A percentile compares a stretch with the other conserved stretches of the same genome.
These are phyloP conservation scores for Polygonum aviculare DNA, from an alignment of 148 eudicot genomes.

Conservation along the genomic window DNA sequence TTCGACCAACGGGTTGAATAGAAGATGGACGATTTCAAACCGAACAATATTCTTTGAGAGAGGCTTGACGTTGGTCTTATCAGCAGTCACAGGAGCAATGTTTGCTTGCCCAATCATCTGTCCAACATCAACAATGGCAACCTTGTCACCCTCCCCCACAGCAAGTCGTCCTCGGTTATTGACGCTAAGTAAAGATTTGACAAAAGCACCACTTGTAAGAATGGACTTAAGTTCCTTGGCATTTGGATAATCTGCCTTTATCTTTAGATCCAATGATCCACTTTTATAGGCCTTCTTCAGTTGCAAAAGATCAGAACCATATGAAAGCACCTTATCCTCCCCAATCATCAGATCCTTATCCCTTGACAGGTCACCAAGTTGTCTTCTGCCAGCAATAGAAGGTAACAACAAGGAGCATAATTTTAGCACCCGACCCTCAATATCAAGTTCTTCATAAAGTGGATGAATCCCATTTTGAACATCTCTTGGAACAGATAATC, in stretches of 20 bases:
- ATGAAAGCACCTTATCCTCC: conserved; percentile 56
- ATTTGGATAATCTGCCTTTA: conserved; percentile 94
- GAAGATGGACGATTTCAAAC: conserved; percentile 94
- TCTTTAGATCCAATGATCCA: conserved; percentile 90
- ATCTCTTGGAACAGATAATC: conserved; percentile 63
- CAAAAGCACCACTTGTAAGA: conserved; percentile 82
- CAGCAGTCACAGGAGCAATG: conserved; percentile 89
- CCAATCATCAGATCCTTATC: conserved; percentile 53
- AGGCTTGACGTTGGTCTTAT: conserved; percentile 97
- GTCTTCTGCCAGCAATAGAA: conserved; percentile 57
- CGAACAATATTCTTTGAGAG: conserved; percentile 90
- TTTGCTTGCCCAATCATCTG: conserved; percentile 99
- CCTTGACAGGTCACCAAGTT: conserved; percentile 58
- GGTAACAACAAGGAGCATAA: conserved; percentile 75
- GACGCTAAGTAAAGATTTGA: conserved; percentile 91
- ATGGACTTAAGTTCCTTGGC: conserved; percentile 89
- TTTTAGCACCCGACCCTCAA: conserved; percentile 70
- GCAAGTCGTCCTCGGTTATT: conserved; percentile 93
- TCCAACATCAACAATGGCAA: conserved; percentile 96
- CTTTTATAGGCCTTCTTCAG: conserved; percentile 97
- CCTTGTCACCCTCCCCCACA: conserved; percentile 99
- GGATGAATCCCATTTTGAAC: conserved; percentile 55
- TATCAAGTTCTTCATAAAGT: conserved; percentile 71
- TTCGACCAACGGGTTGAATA: conserved; percentile 80
- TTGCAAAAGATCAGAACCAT: conserved; percentile 68